These are phyloP conservation scores for Tuber brumale DNA, from an alignment of 495 filamentous ascomycete species.

Conservation along the genomic window DNA sequence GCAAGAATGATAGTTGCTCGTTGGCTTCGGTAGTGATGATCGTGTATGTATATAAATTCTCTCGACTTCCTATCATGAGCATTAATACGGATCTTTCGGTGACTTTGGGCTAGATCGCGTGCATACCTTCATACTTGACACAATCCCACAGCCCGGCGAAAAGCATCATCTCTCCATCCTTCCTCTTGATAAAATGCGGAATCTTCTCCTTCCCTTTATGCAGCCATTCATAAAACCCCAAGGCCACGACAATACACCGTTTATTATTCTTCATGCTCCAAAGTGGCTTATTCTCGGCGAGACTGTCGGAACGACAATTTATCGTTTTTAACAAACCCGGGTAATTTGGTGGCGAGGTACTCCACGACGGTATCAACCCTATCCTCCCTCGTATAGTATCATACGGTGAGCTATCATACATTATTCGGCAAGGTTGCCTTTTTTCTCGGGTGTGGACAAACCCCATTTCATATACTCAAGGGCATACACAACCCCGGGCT, in stretches of 20 bases:
- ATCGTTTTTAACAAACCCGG: slow-evolving; percentile 74
- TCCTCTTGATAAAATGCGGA: slow-evolving; percentile 73
- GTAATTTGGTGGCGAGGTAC: slow-evolving; percentile 61
- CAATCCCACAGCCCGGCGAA: slow-evolving; percentile 92
- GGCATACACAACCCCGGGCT: slow-evolving; percentile 57
- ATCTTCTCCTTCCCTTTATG: slow-evolving; percentile 68
- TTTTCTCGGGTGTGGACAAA: slow-evolving; percentile 10
- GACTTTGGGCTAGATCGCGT: neutral
- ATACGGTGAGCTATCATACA: neutral
- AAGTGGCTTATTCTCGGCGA: slow-evolving; percentile 69
- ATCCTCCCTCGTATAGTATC: neutral
- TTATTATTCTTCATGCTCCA: slow-evolving; percentile 90
- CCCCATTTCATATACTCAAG: slow-evolving; percentile 93
- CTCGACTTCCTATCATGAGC: slow-evolving; percentile 40
- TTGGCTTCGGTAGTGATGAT: slow-evolving; percentile 86
- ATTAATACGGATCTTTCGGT: slow-evolving; percentile 42
- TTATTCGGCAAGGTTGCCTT: neutral
- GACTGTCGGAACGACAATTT: slow-evolving; percentile 88
- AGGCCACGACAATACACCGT: slow-evolving; percentile 75
- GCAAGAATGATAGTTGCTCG: slow-evolving; percentile 70
- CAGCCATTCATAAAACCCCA: slow-evolving; percentile 97
- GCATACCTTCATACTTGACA: slow-evolving; percentile 66
- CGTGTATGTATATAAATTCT: slow-evolving; percentile 73
- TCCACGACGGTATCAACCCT: slow-evolving; percentile 83
- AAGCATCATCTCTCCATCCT: slow-evolving; percentile 76